A percentile compares a stretch with the other conserved stretches of the same genome.
phyloP scores from a whole-genome alignment of 495 filamentous ascomycete species.

The Monascus purpureus region DNA sequence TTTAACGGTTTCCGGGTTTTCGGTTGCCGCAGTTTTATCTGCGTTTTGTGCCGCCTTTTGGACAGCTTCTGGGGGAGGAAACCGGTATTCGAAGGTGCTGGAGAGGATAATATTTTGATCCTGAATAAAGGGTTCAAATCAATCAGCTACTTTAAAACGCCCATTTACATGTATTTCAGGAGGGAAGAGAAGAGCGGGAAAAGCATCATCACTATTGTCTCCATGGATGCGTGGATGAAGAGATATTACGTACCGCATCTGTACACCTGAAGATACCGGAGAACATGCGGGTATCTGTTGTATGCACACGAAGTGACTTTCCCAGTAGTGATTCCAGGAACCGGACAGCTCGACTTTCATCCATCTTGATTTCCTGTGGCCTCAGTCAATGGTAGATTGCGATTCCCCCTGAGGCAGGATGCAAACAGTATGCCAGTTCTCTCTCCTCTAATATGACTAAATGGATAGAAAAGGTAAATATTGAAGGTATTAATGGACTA shows the following conservation, averaged over 20 bases:
- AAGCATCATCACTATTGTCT: too few species aligned
- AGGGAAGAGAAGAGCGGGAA: too few species aligned
- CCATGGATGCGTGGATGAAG: neutral
- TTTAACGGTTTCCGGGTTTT: slow-evolving; percentile 25
- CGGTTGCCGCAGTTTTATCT: slow-evolving; percentile 12
- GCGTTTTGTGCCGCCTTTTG: slow-evolving; percentile 28
- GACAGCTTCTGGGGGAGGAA: slow-evolving; percentile 39
- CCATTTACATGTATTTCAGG: too few species aligned
- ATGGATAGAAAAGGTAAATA: too few species aligned
- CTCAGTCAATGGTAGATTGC: too few species aligned
- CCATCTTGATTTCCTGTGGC: slow-evolving; percentile 25
- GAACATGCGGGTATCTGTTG: slow-evolving; percentile 78
- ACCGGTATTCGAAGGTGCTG: slow-evolving; percentile 76
- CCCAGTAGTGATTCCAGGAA: slow-evolving; percentile 36
- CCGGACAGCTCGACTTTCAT: slow-evolving; percentile 23
- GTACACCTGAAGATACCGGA: slow-evolving; percentile 86
- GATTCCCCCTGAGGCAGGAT: too few species aligned
- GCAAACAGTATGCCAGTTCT: too few species aligned
- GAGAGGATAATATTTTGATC: slow-evolving; percentile 77
- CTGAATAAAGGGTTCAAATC: slow-evolving; percentile 21
- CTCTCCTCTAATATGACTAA: too few species aligned
- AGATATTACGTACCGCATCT: slow-evolving; percentile 50
- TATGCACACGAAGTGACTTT: slow-evolving; percentile 56
- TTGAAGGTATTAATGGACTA: too few species aligned
- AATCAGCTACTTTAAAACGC: slow-evolving; percentile 1